Conservation (phyloP, 257 asterid genomes). For the Solanum neorickii region DNA sequence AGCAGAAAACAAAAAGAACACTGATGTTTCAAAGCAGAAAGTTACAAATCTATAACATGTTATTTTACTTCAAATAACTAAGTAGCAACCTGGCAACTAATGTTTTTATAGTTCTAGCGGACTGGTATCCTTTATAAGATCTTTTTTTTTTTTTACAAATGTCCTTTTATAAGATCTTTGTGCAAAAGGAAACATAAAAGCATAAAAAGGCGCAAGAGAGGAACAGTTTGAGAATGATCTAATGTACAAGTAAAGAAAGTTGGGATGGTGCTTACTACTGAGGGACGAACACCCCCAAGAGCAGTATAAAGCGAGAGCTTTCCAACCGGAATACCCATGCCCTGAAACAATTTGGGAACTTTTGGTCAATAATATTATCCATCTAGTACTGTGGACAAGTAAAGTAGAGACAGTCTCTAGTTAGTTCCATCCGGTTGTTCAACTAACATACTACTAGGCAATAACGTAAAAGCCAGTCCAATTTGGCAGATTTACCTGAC, state of each 20-base stretch:
- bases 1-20: background rate
- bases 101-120: background rate
- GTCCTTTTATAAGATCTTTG: background rate
- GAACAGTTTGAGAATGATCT: background rate
- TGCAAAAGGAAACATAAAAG: background rate
- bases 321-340: constrained; percentile 98
- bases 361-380: background rate
- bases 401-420: background rate
- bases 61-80: background rate
- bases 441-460: background rate
- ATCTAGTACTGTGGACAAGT: background rate
- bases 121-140: background rate
- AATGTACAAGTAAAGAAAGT: background rate
- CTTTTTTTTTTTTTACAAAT: too few species aligned
- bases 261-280: constrained; percentile 51
- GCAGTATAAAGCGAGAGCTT: constrained; percentile 90
- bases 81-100: background rate
- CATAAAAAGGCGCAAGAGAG: background rate
- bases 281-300: constrained; percentile 95
- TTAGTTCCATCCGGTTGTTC: background rate
- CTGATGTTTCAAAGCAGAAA: background rate
- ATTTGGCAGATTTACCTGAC: constrained; percentile 48
- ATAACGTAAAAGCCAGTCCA: background rate
- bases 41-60: background rate
- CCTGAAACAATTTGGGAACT: constrained; percentile 31